Evolutionary conservation across 2,329 filamentous ascomycete species (phyloP), one percentile per base, ranked within the genome.

Genomic region (Moelleriella libera): DNA sequence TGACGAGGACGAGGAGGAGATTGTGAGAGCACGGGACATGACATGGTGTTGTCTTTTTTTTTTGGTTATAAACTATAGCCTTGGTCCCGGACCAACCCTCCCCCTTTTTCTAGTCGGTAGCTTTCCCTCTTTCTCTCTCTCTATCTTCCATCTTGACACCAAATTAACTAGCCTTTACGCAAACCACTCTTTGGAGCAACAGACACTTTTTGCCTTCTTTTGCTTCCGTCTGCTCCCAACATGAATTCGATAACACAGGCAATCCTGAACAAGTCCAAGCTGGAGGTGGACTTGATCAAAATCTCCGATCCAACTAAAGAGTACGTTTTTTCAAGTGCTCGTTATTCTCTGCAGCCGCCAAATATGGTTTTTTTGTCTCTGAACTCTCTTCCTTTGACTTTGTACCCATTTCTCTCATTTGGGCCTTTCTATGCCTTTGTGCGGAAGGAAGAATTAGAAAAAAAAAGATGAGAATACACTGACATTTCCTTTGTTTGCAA

Each of bases 191-290:
- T 21, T 21, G 21, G 21, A 21, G 21, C 21, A 21, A 21, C 21
- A 37, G 32, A 37, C 12, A 12, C 8, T 37, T 37, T 37, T 37
- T 8, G 8, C 8, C 4, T 37, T 37, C 12, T 37, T 12, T 37
- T 12, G 32, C 32, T 37, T 37, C 12, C 32, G 12, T 37, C 32
- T 37, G 32, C 32, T 37, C 3, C 32, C n/a, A 62, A 62, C 34
- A 49, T 56, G 3, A 60, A 72, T 14, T 62, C 69, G 8, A 47
- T 57, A 39, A 70, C 70, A 49, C 70, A 73, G 58, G 68, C 69
- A 54, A 74, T 74, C 37, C 48, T 55, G 8, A 37, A 45, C 30
- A 32, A 45, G 43, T 45, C 43, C 14, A 45, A 45, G 43, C 21
- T 45, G 29, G 43, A 12, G 30, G 29, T 45, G 43, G 43, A 45